Evolutionary conservation across 23 red algal species (phyloP), one percentile per base, ranked within the genome.

Genomic region (Gracilaria domingensis): DNA sequence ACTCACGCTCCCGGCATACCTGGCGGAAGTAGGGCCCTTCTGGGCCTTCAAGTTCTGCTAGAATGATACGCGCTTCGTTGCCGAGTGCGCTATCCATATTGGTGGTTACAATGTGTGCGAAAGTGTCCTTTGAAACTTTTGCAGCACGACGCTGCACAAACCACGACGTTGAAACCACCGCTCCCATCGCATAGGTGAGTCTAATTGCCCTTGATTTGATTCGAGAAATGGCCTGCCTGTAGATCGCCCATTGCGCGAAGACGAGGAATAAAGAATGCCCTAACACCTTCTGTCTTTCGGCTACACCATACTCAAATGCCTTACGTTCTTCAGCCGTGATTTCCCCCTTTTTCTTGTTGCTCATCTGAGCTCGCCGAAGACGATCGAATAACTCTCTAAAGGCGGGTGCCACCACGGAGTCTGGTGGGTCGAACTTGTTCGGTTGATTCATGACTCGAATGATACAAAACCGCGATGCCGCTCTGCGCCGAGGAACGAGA

Each of bases 11-110:
- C 50, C 53, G 56, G 35, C 35, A 66, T 35, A 90, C 74, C 58
- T 80, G 38, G 32, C 87, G 66, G 57, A 90, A 72, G 48, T 90
- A 90, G n/a, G 87, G 87, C 18, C 87, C 87, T 66, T 90, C 87
- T 20, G 87, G 87, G 26, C 87, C 87, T 56, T 90, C 87, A 34
- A 90, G 64, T 75, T 90, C 87, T 30, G 87, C 87, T 26, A 90
- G 32, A 33, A 90, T 57, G 49, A 90, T 64, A 20, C 87, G 71
- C 44, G 87, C 87, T n/a, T 90, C 87, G 35, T 90, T 90, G 24
- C 71, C 87, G 20, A 90, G 74, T 59, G 87, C 71, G 28, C 65
- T 76, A 33, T 64, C 49, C 57, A 74, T 81, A 21, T 71, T 74
- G 1, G 87, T 81, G 1, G 87, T 90, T 7, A 75, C 70, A 71